Conservation (phyloP, 2,329 filamentous ascomycete genomes). For the Coniochaeta sp. region DNA sequence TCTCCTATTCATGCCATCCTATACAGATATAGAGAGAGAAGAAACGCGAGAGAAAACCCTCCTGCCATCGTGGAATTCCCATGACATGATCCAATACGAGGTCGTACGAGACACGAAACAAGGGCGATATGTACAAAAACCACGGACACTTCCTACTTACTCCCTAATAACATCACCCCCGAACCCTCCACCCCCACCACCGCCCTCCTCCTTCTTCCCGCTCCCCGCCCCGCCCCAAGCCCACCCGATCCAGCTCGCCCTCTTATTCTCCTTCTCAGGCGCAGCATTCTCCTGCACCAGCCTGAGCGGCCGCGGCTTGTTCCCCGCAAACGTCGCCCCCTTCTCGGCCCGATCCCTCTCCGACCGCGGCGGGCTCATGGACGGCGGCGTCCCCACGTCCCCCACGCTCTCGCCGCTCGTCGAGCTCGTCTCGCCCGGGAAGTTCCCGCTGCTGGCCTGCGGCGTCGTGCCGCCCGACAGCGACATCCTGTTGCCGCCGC, state of each 20-base stretch:
- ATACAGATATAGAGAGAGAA: too few relatives aligned
- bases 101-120: too few relatives aligned
- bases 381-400: conserved; percentile 32
- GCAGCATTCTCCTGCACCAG: conserved; percentile 72
- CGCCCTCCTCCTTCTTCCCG: conserved; percentile 40
- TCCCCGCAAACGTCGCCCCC: conserved; percentile 53
- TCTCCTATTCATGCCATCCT: too few relatives aligned
- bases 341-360: conserved; percentile 36
- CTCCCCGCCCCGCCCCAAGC: conserved; percentile 24
- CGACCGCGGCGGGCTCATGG: conserved; percentile 27
- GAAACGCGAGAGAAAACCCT: too few relatives aligned
- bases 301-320: conserved; percentile 76
- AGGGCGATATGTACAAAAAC: too few relatives aligned
- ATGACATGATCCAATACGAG: too few relatives aligned
- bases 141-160: conserved; percentile 5
- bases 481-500: conserved; percentile 15
- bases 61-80: too few relatives aligned
- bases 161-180: conserved; percentile 16
- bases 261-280: conserved; percentile 42
- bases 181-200: neutral
- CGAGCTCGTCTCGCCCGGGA: conserved; percentile 62
- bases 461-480: conserved; percentile 33
- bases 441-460: conserved; percentile 47
- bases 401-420: conserved; percentile 56
- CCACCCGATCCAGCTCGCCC: conserved; percentile 61